phyloP scores from a whole-genome alignment of 208 protist species.

The Porcisia deanei region DNA sequence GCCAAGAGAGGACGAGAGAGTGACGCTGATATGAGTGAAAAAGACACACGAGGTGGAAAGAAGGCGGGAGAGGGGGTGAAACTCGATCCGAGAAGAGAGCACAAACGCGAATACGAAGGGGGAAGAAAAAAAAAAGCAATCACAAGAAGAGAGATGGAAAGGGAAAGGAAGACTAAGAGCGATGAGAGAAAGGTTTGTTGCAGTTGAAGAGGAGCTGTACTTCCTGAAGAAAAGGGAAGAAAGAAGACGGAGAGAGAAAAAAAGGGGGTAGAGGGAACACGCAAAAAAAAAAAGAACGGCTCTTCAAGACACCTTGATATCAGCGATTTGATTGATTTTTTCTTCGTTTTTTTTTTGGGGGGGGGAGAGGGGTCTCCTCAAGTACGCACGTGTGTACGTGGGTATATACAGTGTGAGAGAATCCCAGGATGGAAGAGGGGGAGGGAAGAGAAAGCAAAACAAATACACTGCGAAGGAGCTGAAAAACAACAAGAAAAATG shows the following conservation, averaged over 20 bases:
- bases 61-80: no score
- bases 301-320: background rate
- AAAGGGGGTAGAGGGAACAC: background rate
- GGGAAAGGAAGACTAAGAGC: constrained; percentile 1
- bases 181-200: background rate
- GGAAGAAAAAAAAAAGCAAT: background rate
- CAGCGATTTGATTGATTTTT: background rate
- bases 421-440: background rate
- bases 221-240: background rate
- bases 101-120: background rate
- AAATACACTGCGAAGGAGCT: background rate
- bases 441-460: background rate
- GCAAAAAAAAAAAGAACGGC: background rate
- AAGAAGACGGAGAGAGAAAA: background rate
- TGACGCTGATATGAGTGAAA: no score
- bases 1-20: background rate
- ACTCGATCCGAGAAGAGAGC: no score
- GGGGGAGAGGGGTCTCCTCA: no score
- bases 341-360: background rate
- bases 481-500: background rate
- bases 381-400: background rate
- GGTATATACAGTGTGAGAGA: constrained; percentile 8
- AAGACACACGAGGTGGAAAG: no score
- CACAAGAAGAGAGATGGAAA: constrained; percentile 2
- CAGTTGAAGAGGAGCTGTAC: background rate